Base-by-base conservation (phyloP, 2,329 filamentous ascomycete species). In the Exophiala dermatitidis region DNA sequence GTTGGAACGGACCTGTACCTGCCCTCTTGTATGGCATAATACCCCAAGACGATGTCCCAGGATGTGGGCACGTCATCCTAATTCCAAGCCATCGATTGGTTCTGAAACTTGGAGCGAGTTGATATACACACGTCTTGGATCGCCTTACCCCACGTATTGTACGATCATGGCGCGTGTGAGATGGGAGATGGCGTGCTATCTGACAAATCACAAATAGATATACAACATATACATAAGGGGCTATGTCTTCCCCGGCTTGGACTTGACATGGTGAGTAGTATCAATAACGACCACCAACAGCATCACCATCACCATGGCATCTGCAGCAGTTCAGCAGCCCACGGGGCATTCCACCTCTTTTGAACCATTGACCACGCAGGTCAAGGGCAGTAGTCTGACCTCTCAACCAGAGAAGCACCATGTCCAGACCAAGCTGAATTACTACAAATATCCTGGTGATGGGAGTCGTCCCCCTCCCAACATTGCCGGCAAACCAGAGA, bases 391-490 rank as follows among this genome's bases (percentile, higher is more conserved):
- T 7, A 31, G 40, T 7, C 50, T 45, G 8, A 37, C 31, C 3
- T 19, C 43, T 32, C 48, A 54, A 31, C 33, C 28, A n/a, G 50
- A 61, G 53, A 58, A 60, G 49, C 60, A 63, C 34, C 53, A 63
- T 59, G 60, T 63, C 37, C 46, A 45, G 4, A 63, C 62, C 5
- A 30, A 52, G 10, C 46, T 63, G 53, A 62, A 66, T 48, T 66
- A 64, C 41, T 62, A 66, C 60, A 63, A 64, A 44, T 62, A 62
- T 30, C 57, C 58, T 36, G 63, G 59, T 32, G 63, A 64, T 48
- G 62, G 62, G 9, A 64, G 59, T 40, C 43, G 42, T 5, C 63
- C 64, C 2, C 8, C 50, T 10, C 62, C 64, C 37, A 58, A 32
- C 41, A 62, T 63, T 46, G 58, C 63, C 3, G 62, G 61, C 46